Evolutionary conservation across 1,284 basidiomycete genomes (phyloP).

Genomic region (Rhodotorula sp.): DNA sequence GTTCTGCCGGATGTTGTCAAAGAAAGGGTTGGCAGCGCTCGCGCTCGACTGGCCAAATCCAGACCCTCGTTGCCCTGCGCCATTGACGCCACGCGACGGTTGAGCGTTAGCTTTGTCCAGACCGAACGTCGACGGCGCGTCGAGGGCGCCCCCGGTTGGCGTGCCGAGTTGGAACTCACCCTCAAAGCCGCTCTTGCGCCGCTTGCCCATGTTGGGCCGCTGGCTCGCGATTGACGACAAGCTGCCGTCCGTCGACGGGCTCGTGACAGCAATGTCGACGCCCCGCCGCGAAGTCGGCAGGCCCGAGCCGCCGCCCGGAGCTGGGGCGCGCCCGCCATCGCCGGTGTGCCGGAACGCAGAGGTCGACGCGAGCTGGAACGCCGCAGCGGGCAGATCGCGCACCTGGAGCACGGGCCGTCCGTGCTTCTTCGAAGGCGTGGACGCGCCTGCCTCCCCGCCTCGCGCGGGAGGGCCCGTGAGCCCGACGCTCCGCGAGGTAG

Average conservation of each 20-base stretch:
- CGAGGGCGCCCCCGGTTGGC: not conserved
- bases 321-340: not conserved
- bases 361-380: constrained; percentile 65
- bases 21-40: constrained; percentile 52
- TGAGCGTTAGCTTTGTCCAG: not conserved
- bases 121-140: not conserved
- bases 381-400: constrained; percentile 63
- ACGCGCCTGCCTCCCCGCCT: not conserved
- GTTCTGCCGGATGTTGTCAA: constrained; percentile 94
- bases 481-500: not conserved
- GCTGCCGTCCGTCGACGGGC: constrained; percentile 21
- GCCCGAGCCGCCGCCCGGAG: not conserved
- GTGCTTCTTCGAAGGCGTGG: constrained; percentile 32
- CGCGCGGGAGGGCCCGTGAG: not conserved
- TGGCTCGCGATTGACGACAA: constrained; percentile 5
- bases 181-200: constrained; percentile 34
- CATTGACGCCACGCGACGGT: not conserved
- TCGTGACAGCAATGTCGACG: constrained; percentile 1
- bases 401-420: constrained; percentile 57
- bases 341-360: constrained; percentile 40
- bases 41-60: constrained; percentile 18
- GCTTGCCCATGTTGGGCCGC: constrained; percentile 33
- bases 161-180: not conserved
- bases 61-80: not conserved
- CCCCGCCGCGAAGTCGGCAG: not conserved